A percentile compares a stretch with the other conserved stretches of the same genome.
Conservation (phyloP, 805 yeast genomes). For the Metschnikowia sp. region DNA sequence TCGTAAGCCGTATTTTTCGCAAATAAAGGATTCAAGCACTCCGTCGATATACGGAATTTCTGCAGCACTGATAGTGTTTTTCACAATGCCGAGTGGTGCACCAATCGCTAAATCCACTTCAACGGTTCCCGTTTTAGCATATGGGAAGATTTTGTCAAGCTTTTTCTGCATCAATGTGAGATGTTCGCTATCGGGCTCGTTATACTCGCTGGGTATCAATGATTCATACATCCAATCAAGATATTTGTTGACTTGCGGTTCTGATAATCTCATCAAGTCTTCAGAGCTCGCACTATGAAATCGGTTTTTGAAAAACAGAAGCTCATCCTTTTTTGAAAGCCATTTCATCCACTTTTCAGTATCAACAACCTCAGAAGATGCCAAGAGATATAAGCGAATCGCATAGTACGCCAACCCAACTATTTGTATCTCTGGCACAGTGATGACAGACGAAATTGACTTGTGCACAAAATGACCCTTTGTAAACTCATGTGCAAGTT, state of each 20-base stretch:
- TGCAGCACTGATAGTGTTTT: constrained; percentile 4
- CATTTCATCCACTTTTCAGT: constrained; percentile 21
- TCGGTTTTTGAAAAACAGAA: constrained; percentile 10
- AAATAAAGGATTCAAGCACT: constrained; percentile 4
- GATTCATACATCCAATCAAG: constrained; percentile 47
- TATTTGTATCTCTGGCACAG: constrained; percentile 40
- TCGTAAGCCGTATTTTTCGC: constrained; percentile 5
- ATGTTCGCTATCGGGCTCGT: constrained; percentile 14
- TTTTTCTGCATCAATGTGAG: constrained; percentile 29
- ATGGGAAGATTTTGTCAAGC: constrained; percentile 30
- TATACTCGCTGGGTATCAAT: constrained; percentile 22
- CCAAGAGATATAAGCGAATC: constrained; percentile 27
- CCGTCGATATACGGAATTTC: constrained; percentile 1
- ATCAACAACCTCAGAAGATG: constrained; percentile 9
- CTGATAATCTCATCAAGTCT: constrained; percentile 47
- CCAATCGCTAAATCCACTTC: too few relatives aligned
- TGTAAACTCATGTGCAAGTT: constrained; percentile 14
- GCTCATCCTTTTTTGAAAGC: constrained; percentile 11
- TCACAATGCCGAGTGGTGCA: not conserved
- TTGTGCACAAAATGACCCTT: constrained; percentile 8
- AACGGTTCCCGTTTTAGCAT: not conserved
- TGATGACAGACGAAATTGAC: constrained; percentile 2
- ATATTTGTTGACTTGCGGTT: constrained; percentile 44
- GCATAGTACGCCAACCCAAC: constrained; percentile 29
- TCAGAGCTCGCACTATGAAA: constrained; percentile 14